Evolutionary conservation across 176 grass and related monocot species (phyloP).

Genomic region (Puccinellia tenuiflora): DNA sequence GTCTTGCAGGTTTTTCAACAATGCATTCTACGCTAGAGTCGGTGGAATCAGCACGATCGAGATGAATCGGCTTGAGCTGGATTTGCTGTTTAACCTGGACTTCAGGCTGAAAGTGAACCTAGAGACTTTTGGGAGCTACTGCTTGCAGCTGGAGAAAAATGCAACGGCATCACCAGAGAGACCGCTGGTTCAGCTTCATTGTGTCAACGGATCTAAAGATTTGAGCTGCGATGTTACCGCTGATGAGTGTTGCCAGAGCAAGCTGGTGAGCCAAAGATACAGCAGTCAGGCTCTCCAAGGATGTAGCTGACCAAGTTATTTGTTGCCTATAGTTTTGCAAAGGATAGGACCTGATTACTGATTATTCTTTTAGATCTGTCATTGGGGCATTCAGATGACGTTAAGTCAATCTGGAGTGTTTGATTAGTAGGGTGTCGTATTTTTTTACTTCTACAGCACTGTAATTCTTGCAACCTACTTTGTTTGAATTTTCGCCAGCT

Average conservation of each 20-base stretch:
- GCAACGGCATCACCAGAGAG: conserved; percentile 42
- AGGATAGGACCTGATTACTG: neutral
- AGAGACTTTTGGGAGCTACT: conserved; percentile 62
- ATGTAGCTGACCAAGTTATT: conserved; percentile 25
- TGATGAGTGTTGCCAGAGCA: conserved; percentile 55
- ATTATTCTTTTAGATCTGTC: conserved; percentile 24
- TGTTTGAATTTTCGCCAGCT: neutral
- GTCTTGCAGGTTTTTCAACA: conserved; percentile 72
- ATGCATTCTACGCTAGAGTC: conserved; percentile 80
- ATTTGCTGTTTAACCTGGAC: conserved; percentile 79
- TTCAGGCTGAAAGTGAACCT: conserved; percentile 81
- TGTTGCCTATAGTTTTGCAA: neutral
- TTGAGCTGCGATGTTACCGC: conserved; percentile 10
- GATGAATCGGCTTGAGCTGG: conserved; percentile 77
- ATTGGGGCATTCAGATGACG: neutral
- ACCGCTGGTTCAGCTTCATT: conserved; percentile 45
- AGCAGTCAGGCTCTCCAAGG: conserved; percentile 47
- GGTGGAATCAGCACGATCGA: conserved; percentile 83
- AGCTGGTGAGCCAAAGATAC: conserved; percentile 30
- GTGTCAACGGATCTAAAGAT: neutral
- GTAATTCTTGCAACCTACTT: conserved; percentile 3
- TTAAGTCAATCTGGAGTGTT: neutral
- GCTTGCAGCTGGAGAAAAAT: conserved; percentile 73
- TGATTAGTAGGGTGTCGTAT: neutral
- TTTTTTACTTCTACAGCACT: neutral